Evolutionary conservation across 192 early-diverging fungal species (phyloP).

Genomic region (Coemansia aciculifera): DNA sequence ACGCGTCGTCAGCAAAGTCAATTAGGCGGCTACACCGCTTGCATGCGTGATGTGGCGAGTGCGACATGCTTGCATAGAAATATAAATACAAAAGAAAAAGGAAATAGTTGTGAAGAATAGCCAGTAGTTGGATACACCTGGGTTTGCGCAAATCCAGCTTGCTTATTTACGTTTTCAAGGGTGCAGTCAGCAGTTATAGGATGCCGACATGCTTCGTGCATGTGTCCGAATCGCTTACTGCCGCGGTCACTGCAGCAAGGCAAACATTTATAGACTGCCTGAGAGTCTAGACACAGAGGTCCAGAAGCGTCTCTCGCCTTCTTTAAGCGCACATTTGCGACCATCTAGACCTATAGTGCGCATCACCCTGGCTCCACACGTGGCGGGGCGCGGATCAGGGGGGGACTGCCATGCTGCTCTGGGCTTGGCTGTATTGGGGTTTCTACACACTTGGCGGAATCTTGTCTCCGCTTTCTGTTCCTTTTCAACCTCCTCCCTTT

Average conservation of each 20-base stretch:
- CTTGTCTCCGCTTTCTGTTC: neutral
- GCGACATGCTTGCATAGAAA: neutral
- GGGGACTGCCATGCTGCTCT: neutral
- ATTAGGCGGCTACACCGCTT: slow-evolving; percentile 34
- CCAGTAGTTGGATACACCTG: neutral
- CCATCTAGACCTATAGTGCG: neutral
- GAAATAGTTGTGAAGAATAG: no score
- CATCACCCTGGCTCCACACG: no score
- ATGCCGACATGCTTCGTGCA: neutral
- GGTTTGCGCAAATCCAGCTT: neutral
- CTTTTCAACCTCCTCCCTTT: neutral
- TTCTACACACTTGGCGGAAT: neutral
- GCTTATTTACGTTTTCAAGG: neutral
- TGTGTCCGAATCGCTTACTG: neutral
- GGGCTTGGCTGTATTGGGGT: neutral
- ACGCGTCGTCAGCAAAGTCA: slow-evolving; percentile 19
- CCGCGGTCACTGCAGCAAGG: no score
- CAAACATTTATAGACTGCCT: no score
- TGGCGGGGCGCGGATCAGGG: neutral
- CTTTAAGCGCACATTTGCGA: neutral
- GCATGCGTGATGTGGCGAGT: slow-evolving; percentile 10
- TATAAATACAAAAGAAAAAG: neutral
- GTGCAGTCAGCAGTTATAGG: neutral
- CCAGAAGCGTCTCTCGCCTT: neutral
- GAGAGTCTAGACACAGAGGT: neutral